Base-by-base conservation (phyloP, 352 stramenopile species). In the Phytophthora idaei region DNA sequence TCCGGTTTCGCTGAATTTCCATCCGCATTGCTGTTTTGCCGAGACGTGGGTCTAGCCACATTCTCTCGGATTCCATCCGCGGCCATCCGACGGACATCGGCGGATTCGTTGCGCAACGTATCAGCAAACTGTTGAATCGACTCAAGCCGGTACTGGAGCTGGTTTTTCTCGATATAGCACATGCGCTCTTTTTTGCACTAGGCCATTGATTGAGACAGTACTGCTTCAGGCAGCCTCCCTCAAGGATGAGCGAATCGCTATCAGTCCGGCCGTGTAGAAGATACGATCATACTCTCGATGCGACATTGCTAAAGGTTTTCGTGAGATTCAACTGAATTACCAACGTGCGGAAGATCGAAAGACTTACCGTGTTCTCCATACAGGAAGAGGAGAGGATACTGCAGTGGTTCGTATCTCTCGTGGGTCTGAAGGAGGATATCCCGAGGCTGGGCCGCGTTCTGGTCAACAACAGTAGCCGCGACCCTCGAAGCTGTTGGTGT, bases 331-430 rank as follows among this genome's bases (percentile, higher is more conserved):
- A 39, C 27, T 12, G 12, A 5, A 1, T 29, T 28, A 28, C 49
- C 28, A 11, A 28, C 48, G 12, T 66, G 60, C 10, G 12, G 2
- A 5, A 48, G 7, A 1, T 45, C 10, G n/a, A 45, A 57, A 8
- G 51, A 39, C 44, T 44, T 61, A 2, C 60, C 60, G 0, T 1
- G 32, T 12, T 62, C 52, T 0, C 47, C 57, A 7, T 57, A 57
- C 9, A 37, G 57, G 41, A 56, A 48, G 3, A 51, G 29, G 1
- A 65, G 37, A 39, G 48, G 58, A 5, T 66, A 66, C 10, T 66
- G 48, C 1, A 54, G 41, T 1, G 41, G 48, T 1, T 66, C 61
- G 11, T 63, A 63, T 0, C 27, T 29, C 7, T 25, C 32, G 5
- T 28, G 47, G 0, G 45, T 56, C n/a, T 67, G 25, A 9, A 57